Conservation (phyloP, 192 early-diverging fungal genomes). For the Rhizophagus prolifer region DNA sequence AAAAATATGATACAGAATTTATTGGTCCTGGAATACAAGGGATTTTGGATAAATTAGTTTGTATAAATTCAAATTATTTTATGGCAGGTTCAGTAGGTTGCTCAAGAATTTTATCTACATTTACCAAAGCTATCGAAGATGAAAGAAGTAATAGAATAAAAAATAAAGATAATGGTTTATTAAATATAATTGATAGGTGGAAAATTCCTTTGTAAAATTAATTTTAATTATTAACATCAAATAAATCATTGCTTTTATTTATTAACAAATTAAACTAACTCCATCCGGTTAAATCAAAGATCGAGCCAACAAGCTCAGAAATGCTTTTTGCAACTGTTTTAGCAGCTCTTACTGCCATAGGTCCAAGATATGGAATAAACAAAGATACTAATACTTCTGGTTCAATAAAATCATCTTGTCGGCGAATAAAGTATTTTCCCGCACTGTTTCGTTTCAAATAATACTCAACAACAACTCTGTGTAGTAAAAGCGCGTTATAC, state of each 20-base stretch:
- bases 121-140: too few species aligned
- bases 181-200: too few species aligned
- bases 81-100: neutral
- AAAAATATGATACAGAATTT: neutral
- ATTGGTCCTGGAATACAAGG: neutral
- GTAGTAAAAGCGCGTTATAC: neutral
- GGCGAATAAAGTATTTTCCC: neutral
- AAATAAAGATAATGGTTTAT: too few species aligned
- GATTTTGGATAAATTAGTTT: constrained; percentile 34
- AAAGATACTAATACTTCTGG: neutral
- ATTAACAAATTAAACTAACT: too few species aligned
- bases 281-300: neutral
- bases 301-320: neutral
- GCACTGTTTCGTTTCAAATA: neutral
- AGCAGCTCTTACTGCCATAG: neutral
- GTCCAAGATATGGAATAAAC: neutral
- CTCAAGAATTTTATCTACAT: too few species aligned
- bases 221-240: too few species aligned
- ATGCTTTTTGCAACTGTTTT: neutral
- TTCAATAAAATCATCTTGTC: neutral
- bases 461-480: neutral
- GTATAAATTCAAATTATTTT: constrained; percentile 27
- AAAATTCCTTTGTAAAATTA: too few species aligned
- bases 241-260: too few species aligned
- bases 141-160: too few species aligned